Conservation (phyloP, 169 alveolate species). For the Sarcocystis neurona region DNA sequence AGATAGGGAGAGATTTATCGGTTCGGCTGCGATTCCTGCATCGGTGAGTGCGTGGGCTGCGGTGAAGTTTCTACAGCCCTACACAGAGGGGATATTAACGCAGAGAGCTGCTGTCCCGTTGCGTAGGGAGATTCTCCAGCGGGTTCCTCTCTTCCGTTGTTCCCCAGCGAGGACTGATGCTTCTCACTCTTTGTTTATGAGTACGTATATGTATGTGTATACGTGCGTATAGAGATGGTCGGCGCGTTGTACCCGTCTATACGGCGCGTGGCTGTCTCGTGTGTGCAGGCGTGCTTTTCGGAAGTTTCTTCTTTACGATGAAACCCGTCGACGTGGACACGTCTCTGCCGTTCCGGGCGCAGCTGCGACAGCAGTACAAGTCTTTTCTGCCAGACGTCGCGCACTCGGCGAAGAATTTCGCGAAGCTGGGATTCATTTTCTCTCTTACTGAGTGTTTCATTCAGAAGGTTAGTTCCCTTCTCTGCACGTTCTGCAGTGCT, state of each 20-base stretch:
- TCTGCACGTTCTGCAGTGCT: neutral
- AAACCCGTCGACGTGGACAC: conserved; percentile 70
- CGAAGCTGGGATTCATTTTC: conserved; percentile 76
- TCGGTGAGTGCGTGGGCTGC: too few species aligned
- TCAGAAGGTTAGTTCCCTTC: conserved; percentile 66
- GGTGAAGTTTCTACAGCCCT: too few species aligned
- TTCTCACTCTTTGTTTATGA: too few species aligned
- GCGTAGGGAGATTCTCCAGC: neutral
- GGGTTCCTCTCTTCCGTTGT: neutral
- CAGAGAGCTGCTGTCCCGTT: too few species aligned
- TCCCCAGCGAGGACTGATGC: neutral
- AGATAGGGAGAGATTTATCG: too few species aligned
- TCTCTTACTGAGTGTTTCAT: conserved; percentile 77
- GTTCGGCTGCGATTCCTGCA: too few species aligned
- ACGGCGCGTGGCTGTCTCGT: too few species aligned
- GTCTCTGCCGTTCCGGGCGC: conserved; percentile 63
- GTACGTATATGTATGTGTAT: too few species aligned
- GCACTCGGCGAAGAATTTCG: conserved; percentile 64
- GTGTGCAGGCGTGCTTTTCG: conserved; percentile 67
- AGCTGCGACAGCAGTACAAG: conserved; percentile 65
- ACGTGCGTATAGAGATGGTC: too few species aligned
- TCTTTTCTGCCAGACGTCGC: conserved; percentile 59
- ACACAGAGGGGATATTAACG: too few species aligned
- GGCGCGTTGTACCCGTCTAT: too few species aligned
- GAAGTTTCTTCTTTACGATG: conserved; percentile 69